Conservation (phyloP, 768 basidiomycete genomes). For the Trametes villosa region DNA sequence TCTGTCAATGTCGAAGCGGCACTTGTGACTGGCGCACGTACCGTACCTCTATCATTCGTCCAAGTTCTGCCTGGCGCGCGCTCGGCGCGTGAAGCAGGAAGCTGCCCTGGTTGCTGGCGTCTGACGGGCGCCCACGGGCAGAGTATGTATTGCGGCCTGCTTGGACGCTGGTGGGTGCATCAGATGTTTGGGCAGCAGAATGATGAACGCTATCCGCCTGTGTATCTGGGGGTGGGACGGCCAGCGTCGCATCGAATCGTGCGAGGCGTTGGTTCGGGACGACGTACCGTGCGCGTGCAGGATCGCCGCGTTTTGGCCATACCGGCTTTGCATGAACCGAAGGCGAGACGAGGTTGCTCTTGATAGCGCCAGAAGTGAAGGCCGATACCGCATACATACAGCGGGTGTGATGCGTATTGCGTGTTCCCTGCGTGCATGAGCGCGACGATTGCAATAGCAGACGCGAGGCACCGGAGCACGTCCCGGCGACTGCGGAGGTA, state of each 20-base stretch:
- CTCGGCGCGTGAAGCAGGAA: background rate
- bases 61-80: constrained; percentile 16
- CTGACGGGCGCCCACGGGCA: background rate
- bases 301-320: background rate
- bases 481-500: too few species aligned
- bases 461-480: background rate
- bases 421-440: background rate
- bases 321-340: background rate
- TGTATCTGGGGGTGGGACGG: background rate
- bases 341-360: background rate
- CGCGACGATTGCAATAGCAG: background rate
- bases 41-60: constrained; percentile 7
- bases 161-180: constrained; percentile 1
- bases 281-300: background rate
- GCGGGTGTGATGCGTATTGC: too few species aligned
- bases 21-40: background rate
- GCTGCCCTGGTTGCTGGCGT: background rate
- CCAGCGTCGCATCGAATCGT: background rate
- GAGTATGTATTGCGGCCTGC: background rate
- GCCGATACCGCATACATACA: background rate
- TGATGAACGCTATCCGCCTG: background rate
- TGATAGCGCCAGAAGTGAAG: background rate
- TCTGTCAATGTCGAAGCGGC: constrained; percentile 8
- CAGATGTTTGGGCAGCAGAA: constrained; percentile 5
- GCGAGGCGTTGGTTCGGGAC: background rate